Evolutionary conservation across 306 rosid genomes (phyloP).

Genomic region (Dryas octopetala): DNA sequence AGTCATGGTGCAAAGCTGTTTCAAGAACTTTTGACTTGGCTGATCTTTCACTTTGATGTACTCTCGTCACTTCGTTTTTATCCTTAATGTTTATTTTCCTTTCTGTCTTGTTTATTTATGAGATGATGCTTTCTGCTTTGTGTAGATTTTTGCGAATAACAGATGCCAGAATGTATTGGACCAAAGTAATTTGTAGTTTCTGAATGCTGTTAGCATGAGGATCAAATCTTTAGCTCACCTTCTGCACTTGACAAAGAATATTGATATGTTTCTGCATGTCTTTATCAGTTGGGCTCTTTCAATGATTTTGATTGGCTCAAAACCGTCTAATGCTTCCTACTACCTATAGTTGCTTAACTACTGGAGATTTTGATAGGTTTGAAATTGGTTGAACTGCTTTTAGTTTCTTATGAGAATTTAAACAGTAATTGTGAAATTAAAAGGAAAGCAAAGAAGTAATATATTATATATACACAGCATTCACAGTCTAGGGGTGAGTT

Average conservation of each 20-base stretch:
- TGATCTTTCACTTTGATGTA: slow-evolving; percentile 61
- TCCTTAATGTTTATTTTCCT: not conserved
- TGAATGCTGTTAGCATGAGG: not conserved
- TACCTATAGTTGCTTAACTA: not conserved
- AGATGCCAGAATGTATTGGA: not conserved
- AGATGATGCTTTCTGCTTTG: not conserved
- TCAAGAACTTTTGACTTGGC: slow-evolving; percentile 78
- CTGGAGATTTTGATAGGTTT: not conserved
- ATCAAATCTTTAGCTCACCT: not conserved
- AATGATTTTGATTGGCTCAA: not conserved
- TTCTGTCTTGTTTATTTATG: not conserved
- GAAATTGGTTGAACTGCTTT: not conserved
- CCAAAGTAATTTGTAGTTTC: slow-evolving; percentile 1
- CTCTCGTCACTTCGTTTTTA: not conserved
- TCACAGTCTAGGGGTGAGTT: no score
- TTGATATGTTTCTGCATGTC: not conserved
- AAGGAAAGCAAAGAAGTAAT: no score
- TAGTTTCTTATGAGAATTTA: not conserved
- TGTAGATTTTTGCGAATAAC: not conserved
- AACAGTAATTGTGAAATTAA: not conserved
- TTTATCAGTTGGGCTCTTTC: not conserved
- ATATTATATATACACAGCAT: not conserved
- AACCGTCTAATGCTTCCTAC: slow-evolving; percentile 1
- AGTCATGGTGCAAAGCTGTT: slow-evolving; percentile 87
- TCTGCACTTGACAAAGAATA: not conserved